These are phyloP conservation scores for Cucurbita moschata DNA, from an alignment of 306 rosid genomes.

Conservation along the genomic window DNA sequence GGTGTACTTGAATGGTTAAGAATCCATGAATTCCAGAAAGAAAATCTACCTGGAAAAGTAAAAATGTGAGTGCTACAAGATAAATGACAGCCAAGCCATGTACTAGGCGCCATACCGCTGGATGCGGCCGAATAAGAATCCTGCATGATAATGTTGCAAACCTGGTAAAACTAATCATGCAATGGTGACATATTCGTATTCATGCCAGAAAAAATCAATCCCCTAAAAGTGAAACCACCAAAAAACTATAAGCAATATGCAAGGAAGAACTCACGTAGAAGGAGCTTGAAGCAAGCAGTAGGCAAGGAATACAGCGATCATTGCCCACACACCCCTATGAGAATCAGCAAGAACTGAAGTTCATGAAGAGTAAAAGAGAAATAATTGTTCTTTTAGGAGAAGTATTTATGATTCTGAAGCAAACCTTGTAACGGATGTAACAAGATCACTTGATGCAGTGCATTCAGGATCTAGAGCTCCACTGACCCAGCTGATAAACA, in stretches of 20 bases:
- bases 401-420: background rate
- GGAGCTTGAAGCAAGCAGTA: slow-evolving; percentile 98
- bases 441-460: slow-evolving; percentile 75
- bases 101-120: slow-evolving; percentile 96
- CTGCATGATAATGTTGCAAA: slow-evolving; percentile 25
- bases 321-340: slow-evolving; percentile 93
- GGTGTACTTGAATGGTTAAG: background rate
- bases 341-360: slow-evolving; percentile 9
- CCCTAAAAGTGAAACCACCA: background rate
- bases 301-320: slow-evolving; percentile 93
- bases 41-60: slow-evolving; percentile 74
- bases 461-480: slow-evolving; percentile 87
- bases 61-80: slow-evolving; percentile 85
- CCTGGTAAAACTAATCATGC: background rate
- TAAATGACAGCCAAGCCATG: slow-evolving; percentile 98
- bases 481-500: slow-evolving; percentile 72
- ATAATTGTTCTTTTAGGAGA: background rate
- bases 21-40: background rate
- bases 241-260: background rate
- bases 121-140: slow-evolving; percentile 95
- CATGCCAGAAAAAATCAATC: background rate
- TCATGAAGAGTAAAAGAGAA: background rate
- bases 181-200: background rate
- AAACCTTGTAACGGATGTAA: slow-evolving; percentile 84
- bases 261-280: slow-evolving; percentile 57